A percentile compares a stretch with the other conserved stretches of the same genome.
These are phyloP conservation scores for Neonectria ditissima DNA, from an alignment of 2,329 filamentous ascomycete species.

Conservation along the genomic window DNA sequence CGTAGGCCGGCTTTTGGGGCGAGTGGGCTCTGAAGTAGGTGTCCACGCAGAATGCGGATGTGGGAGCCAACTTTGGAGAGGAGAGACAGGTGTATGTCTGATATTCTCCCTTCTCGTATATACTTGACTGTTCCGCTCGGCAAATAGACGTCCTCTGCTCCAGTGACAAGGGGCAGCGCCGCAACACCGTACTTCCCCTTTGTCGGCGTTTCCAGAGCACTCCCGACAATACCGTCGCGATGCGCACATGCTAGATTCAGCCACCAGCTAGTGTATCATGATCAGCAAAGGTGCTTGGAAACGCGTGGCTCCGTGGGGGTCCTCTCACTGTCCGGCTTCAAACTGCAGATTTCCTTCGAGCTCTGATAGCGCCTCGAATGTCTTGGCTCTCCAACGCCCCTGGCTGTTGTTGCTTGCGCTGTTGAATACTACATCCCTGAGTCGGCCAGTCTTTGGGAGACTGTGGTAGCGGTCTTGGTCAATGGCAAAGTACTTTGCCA, in stretches of 20 bases:
- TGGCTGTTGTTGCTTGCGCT: constrained; percentile 45
- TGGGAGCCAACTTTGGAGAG: constrained; percentile 62
- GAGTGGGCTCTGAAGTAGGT: constrained; percentile 61
- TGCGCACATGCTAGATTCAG: constrained; percentile 66
- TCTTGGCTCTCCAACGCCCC: constrained; percentile 53
- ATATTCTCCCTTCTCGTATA: constrained; percentile 55
- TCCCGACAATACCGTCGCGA: constrained; percentile 65
- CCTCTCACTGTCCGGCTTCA: constrained; percentile 61
- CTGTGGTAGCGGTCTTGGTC: constrained; percentile 56
- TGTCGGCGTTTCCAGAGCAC: constrained; percentile 58
- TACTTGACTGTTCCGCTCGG: constrained; percentile 55
- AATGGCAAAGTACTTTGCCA: constrained; percentile 58
- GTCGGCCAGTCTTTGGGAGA: constrained; percentile 52
- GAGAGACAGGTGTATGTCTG: constrained; percentile 62
- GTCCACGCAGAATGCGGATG: constrained; percentile 65
- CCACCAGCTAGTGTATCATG: constrained; percentile 64
- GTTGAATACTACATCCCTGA: constrained; percentile 57
- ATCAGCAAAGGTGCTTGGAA: constrained; percentile 25
- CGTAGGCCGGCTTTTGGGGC: constrained; percentile 65
- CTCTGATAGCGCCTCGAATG: constrained; percentile 52
- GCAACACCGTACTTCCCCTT: constrained; percentile 59
- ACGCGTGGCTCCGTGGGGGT: neutral
- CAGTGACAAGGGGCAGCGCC: constrained; percentile 63
- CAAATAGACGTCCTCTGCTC: constrained; percentile 59
- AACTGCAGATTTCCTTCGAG: constrained; percentile 57